Percentiles rank a stretch among this genome's conserved stretches.
phyloP scores from a whole-genome alignment of 768 basidiomycete genomes.

The Megacollybia marginata region DNA sequence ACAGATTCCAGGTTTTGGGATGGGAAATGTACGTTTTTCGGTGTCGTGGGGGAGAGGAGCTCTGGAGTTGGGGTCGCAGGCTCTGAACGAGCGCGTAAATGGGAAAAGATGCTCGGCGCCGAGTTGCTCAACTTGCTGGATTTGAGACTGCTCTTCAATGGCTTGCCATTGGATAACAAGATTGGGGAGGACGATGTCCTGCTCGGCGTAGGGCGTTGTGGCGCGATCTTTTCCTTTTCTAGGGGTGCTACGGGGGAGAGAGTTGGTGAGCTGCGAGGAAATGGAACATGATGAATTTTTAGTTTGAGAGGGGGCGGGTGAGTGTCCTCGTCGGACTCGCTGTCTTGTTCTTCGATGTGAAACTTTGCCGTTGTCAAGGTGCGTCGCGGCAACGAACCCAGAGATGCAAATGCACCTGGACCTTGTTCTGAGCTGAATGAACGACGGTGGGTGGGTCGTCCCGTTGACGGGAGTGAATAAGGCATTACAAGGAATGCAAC shows the following conservation, averaged over 20 bases:
- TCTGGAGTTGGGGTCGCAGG: conserved; percentile 44
- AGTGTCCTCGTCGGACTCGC: conserved; percentile 12
- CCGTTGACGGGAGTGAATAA: not conserved
- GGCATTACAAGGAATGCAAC: too few species aligned
- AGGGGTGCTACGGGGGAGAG: conserved; percentile 12
- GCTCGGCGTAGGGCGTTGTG: conserved; percentile 9
- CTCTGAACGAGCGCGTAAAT: conserved; percentile 41
- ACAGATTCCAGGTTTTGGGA: conserved; percentile 57
- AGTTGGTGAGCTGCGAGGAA: conserved; percentile 1
- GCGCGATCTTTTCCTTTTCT: conserved; percentile 2
- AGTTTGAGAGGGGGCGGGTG: conserved; percentile 12
- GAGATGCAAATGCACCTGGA: conserved; percentile 40
- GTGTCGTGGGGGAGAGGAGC: conserved; percentile 23
- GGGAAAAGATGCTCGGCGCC: conserved; percentile 9
- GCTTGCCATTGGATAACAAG: conserved; percentile 69
- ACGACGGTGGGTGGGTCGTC: conserved; percentile 4
- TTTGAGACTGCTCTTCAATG: conserved; percentile 84
- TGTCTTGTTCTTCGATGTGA: conserved; percentile 10
- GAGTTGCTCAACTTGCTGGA: conserved; percentile 6
- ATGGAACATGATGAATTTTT: conserved; percentile 10
- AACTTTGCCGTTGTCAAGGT: conserved; percentile 4
- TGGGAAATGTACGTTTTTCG: conserved; percentile 89
- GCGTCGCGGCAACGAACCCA: conserved; percentile 39
- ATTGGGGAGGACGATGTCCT: conserved; percentile 34
- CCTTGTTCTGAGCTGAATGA: conserved; percentile 28